phyloP scores from a whole-genome alignment of 2,329 filamentous ascomycete species.

The Penicillium sp. region DNA sequence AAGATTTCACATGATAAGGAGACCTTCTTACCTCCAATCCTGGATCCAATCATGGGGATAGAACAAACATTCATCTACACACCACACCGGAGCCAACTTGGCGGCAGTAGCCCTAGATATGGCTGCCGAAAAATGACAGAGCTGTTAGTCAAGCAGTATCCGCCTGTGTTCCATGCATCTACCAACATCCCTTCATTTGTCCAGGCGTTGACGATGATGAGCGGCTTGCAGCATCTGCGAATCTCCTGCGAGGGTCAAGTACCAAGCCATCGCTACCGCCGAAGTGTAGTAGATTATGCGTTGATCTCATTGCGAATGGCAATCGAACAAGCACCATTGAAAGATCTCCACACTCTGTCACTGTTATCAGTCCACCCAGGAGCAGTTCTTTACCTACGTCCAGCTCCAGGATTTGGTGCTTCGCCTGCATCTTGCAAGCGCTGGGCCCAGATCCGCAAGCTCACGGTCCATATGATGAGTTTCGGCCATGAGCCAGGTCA shows the following conservation, averaged over 20 bases:
- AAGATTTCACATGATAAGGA: slow-evolving; percentile 71
- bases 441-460: slow-evolving; percentile 74
- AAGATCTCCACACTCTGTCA: slow-evolving; percentile 65
- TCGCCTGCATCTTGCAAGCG: slow-evolving; percentile 68
- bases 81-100: slow-evolving; percentile 60
- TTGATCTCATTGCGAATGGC: slow-evolving; percentile 84
- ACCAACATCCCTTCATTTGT: slow-evolving; percentile 85
- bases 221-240: slow-evolving; percentile 69
- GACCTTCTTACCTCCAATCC: slow-evolving; percentile 79
- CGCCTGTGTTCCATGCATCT: slow-evolving; percentile 82
- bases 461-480: slow-evolving; percentile 69
- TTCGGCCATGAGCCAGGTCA: slow-evolving; percentile 60
- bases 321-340: slow-evolving; percentile 68
- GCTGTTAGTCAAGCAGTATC: slow-evolving; percentile 80
- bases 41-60: slow-evolving; percentile 72
- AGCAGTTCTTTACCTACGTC: slow-evolving; percentile 74
- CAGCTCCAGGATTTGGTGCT: slow-evolving; percentile 70
- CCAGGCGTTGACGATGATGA: slow-evolving; percentile 65
- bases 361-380: slow-evolving; percentile 71
- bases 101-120: slow-evolving; percentile 61
- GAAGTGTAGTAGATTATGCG: slow-evolving; percentile 80
- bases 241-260: slow-evolving; percentile 74
- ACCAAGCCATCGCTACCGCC: slow-evolving; percentile 66
- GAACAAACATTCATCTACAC: slow-evolving; percentile 81
- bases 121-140: slow-evolving; percentile 75